Evolutionary conservation across 768 basidiomycete genomes (phyloP), one percentile per base, ranked within the genome.

Genomic region (Panellus pusillus): DNA sequence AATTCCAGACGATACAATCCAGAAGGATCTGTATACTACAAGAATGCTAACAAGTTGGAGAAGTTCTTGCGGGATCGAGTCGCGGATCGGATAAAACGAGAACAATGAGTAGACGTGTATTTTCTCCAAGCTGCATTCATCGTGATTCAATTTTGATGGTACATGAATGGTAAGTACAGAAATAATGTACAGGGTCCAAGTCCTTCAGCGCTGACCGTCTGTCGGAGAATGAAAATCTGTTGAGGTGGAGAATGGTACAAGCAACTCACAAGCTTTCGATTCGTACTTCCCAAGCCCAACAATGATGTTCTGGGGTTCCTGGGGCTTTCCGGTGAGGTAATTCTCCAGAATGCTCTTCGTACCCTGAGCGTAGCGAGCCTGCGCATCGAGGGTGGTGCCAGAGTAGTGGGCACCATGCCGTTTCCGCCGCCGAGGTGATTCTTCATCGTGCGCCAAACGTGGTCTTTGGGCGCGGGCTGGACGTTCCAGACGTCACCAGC

Each of bases 1-100:
- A 99, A 99, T 65, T 97, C 95, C 71, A 77, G 85, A 51, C 68
- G 76, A 47, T 98, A 96, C 72, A 99, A 99, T 66, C 84, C 85
- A 2, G 89, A 93, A 61, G 76, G 75, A 19, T 82, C 85, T 4
- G 79, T 88, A 46, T 97, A 94, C 67, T 82, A 85, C 49, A 90
- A 86, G 72, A 89, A 91, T 61, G 95, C 94, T 8, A 86, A 79
- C 61, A 87, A 83, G 70, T 68, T 98, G 70, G 93, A 95, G 64
- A 88, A 83, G 66, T 85, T 81, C 59, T 73, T 95, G 66, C 82
- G 81, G 52, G 83, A 84, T 9, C 66, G 79, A 27, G 63, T 83
- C 8, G 57, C 70, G 5, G 69, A 71, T 32, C 62, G 69, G 41
- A 56, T 70, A 35, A 72, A 71, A 55, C 65, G 62, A 44, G 67